phyloP scores from a whole-genome alignment of 345 rosid species.

The Ceriops tagal region DNA sequence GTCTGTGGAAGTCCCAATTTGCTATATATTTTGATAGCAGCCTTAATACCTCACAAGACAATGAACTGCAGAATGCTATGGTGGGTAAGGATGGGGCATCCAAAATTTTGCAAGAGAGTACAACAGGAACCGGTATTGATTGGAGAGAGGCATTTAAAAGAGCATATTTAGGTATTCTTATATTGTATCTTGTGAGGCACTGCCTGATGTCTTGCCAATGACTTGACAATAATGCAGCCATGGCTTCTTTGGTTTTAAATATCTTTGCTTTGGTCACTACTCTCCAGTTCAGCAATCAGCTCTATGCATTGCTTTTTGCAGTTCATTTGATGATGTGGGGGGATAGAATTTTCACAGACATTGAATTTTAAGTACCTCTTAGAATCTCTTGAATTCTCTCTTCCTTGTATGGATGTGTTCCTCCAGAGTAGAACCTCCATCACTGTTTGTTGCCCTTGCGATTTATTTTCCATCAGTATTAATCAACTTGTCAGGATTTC shows the following conservation, averaged over 20 bases:
- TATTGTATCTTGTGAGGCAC: not conserved
- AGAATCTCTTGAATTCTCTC: no score
- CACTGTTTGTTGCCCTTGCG: not conserved
- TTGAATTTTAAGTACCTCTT: no score
- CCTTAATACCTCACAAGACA: conserved; percentile 15
- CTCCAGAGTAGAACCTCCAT: not conserved
- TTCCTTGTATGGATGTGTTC: no score
- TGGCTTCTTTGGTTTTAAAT: not conserved
- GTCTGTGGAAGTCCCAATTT: conserved; percentile 56
- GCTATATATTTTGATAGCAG: conserved; percentile 29
- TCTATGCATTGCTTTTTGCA: not conserved
- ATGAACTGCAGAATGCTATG: not conserved
- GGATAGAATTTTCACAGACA: no score
- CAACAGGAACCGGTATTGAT: conserved; percentile 28
- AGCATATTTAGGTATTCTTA: conserved; percentile 40
- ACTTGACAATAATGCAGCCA: no score
- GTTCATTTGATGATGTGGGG: not conserved
- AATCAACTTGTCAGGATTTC: conserved; percentile 15
- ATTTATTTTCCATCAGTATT: conserved; percentile 1
- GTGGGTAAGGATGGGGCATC: conserved; percentile 3
- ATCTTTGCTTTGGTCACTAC: not conserved
- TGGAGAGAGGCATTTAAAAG: conserved; percentile 65
- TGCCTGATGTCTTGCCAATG: not conserved
- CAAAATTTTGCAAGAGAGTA: conserved; percentile 1
- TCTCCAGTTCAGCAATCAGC: not conserved